Percentiles rank a stretch among this genome's conserved stretches.
Conservation (phyloP, 192 early-diverging fungal species). For the Dispira simplex region DNA sequence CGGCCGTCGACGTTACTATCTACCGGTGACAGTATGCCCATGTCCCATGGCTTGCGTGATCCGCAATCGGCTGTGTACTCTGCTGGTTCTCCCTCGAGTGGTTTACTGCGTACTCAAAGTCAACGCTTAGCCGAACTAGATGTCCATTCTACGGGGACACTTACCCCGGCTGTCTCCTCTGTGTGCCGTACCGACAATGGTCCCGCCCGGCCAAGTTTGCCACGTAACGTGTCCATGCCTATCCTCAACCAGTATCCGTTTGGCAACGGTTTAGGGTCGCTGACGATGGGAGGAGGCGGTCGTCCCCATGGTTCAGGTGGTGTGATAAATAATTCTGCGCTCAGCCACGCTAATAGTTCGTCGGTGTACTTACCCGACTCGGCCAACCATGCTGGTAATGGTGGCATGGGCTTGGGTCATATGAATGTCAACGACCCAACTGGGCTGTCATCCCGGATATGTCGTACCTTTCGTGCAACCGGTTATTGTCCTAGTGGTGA, state of each 20-base stretch:
- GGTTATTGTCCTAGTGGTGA: conserved; percentile 26
- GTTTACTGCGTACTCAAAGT: conserved; percentile 7
- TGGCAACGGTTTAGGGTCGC: background rate
- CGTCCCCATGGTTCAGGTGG: too few relatives aligned
- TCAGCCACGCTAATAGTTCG: too few relatives aligned
- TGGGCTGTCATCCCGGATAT: too few relatives aligned
- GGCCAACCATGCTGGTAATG: background rate
- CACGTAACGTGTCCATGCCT: conserved; percentile 9
- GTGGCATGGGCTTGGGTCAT: background rate
- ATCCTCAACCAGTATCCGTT: conserved; percentile 8
- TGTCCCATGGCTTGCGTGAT: background rate
- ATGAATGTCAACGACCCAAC: too few relatives aligned
- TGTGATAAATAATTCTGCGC: too few relatives aligned
- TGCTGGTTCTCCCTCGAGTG: background rate
- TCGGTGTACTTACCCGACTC: too few relatives aligned
- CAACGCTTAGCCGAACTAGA: background rate
- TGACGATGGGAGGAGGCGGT: background rate
- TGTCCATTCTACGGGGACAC: too few relatives aligned
- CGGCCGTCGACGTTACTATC: background rate
- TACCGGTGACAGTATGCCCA: background rate
- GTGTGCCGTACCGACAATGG: background rate
- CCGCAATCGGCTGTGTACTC: background rate
- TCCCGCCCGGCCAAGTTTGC: background rate
- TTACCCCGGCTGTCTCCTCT: background rate
- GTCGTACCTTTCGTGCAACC: background rate